Conservation (phyloP, 768 basidiomycete genomes). For the Rhizopogon roseolus region DNA sequence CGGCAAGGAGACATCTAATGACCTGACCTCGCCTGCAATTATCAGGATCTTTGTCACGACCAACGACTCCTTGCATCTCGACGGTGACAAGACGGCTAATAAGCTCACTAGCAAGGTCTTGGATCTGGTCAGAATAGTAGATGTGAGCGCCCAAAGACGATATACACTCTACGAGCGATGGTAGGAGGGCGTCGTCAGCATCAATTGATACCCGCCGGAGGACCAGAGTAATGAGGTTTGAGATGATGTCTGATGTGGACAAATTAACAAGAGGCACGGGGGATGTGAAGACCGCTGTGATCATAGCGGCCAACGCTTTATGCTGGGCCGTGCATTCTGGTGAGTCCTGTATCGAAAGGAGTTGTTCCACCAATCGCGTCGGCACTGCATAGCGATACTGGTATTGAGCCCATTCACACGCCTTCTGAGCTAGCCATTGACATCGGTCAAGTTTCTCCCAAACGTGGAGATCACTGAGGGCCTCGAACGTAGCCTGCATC, state of each 20-base stretch:
- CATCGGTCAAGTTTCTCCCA: conserved; percentile 74
- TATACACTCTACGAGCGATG: conserved; percentile 68
- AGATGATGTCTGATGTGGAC: conserved; percentile 85
- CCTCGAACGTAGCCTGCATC: conserved; percentile 69
- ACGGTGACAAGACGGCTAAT: conserved; percentile 68
- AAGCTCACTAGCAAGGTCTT: conserved; percentile 84
- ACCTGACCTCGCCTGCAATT: conserved; percentile 54
- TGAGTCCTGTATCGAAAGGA: conserved; percentile 59
- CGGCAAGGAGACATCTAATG: conserved; percentile 65
- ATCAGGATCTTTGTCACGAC: conserved; percentile 31
- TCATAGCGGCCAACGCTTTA: conserved; percentile 67
- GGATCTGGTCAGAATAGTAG: conserved; percentile 95
- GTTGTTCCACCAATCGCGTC: conserved; percentile 74
- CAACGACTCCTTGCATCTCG: conserved; percentile 57
- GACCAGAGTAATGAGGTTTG: conserved; percentile 70
- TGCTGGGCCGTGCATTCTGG: conserved; percentile 45
- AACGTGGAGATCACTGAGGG: conserved; percentile 51
- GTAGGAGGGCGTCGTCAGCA: conserved; percentile 59
- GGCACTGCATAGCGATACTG: conserved; percentile 92
- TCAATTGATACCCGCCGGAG: conserved; percentile 64
- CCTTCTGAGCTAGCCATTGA: conserved; percentile 74
- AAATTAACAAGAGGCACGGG: conserved; percentile 82
- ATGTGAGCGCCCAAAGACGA: conserved; percentile 85
- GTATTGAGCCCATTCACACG: conserved; percentile 86
- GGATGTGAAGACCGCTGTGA: conserved; percentile 78